phyloP scores from a whole-genome alignment of 202 grass and related monocot species.

The Dendrocalamus latiflorus region DNA sequence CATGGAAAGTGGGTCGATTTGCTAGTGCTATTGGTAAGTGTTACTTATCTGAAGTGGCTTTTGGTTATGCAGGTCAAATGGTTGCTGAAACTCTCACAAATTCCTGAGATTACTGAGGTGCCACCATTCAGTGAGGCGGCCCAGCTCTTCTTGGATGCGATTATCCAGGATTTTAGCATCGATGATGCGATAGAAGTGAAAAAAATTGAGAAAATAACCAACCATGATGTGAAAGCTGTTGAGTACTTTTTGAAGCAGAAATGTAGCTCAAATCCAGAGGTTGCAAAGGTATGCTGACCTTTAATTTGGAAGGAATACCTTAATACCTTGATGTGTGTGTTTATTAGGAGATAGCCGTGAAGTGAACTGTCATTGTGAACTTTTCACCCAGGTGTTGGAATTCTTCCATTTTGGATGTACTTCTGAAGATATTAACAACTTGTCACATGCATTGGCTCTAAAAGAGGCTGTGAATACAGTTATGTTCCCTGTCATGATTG shows the following conservation, averaged over 20 bases:
- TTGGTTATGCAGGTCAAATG: slow-evolving; percentile 65
- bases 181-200: slow-evolving; percentile 73
- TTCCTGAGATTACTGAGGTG: slow-evolving; percentile 72
- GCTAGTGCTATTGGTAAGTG: neutral
- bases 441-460: slow-evolving; percentile 69
- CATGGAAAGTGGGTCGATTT: neutral
- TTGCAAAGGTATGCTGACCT: too few relatives aligned
- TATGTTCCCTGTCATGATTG: slow-evolving; percentile 66
- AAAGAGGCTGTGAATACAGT: slow-evolving; percentile 74
- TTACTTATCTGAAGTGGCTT: neutral
- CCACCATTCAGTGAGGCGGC: slow-evolving; percentile 57
- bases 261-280: too few relatives aligned
- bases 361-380: slow-evolving; percentile 7
- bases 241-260: too few relatives aligned
- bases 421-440: slow-evolving; percentile 97
- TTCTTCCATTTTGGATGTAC: slow-evolving; percentile 99
- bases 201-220: slow-evolving; percentile 86
- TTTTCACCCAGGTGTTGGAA: slow-evolving; percentile 42
- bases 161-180: slow-evolving; percentile 60
- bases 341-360: neutral
- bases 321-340: neutral
- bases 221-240: slow-evolving; percentile 92
- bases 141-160: slow-evolving; percentile 50
- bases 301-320: too few relatives aligned
- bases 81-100: slow-evolving; percentile 86